Conservation (phyloP, 768 basidiomycete genomes). For the Rhodotorula taiwanensis region DNA sequence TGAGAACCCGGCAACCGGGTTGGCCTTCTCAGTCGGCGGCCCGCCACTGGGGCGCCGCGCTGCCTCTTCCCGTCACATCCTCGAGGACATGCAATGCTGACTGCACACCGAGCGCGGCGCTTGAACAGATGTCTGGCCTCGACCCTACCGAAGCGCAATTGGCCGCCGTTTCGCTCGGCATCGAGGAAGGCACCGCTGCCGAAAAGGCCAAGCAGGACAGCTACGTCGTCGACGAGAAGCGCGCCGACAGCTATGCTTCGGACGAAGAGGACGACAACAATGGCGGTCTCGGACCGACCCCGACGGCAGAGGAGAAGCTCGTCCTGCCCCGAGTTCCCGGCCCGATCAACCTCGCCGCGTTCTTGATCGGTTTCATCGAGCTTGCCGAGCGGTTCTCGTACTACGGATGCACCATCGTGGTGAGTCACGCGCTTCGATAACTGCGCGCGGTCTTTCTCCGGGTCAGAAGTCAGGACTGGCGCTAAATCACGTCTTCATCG, state of each 20-base stretch:
- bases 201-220: constrained; percentile 10
- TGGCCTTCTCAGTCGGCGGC: no score
- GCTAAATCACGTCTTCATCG: no score
- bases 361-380: constrained; percentile 63
- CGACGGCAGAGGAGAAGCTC: constrained; percentile 39
- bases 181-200: background rate
- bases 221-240: constrained; percentile 21
- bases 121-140: constrained; percentile 24
- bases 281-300: constrained; percentile 14
- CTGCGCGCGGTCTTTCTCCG: no score
- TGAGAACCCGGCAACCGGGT: no score
- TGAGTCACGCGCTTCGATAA: background rate
- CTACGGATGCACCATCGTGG: constrained; percentile 45
- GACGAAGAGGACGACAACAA: background rate
- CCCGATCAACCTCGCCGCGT: constrained; percentile 31
- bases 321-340: constrained; percentile 38
- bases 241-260: background rate
- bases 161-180: constrained; percentile 1
- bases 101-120: no score
- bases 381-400: constrained; percentile 67
- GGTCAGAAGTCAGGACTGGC: no score
- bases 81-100: no score
- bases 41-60: no score
- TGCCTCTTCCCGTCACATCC: no score
- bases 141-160: constrained; percentile 15